These are phyloP conservation scores for Erigeron canadensis DNA, from an alignment of 129 eudicot species.

Conservation along the genomic window DNA sequence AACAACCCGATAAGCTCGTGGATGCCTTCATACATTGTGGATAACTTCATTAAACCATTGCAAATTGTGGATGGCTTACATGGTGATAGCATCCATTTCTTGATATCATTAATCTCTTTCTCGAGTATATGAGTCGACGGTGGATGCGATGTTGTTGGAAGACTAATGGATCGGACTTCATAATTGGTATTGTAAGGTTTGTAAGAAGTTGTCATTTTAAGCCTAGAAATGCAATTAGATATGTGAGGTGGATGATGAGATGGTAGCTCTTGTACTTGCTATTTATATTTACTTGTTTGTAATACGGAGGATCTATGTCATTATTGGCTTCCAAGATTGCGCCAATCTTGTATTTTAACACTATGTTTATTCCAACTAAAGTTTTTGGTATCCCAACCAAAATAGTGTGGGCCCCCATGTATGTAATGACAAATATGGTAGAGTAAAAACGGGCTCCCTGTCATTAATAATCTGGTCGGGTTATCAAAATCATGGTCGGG, in stretches of 20 bases:
- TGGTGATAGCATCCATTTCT: slow-evolving; percentile 12
- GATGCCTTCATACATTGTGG: slow-evolving; percentile 31
- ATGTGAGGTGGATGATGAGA: slow-evolving; percentile 18
- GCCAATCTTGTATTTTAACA: neutral
- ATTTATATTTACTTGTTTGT: slow-evolving; percentile 18
- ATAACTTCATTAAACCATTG: slow-evolving; percentile 29
- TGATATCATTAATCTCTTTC: slow-evolving; percentile 33
- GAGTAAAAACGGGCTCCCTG: no score
- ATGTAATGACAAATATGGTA: no score
- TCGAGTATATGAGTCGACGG: slow-evolving; percentile 19
- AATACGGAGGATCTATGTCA: neutral
- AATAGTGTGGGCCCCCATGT: no score
- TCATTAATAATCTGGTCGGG: no score
- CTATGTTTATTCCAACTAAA: no score
- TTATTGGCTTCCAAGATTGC: slow-evolving; percentile 28
- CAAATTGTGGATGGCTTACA: slow-evolving; percentile 7
- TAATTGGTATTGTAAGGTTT: slow-evolving; percentile 5
- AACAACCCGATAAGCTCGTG: slow-evolving; percentile 30
- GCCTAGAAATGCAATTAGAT: slow-evolving; percentile 1
- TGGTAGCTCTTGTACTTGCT: slow-evolving; percentile 3
- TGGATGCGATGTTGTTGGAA: slow-evolving; percentile 41
- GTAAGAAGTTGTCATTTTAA: slow-evolving; percentile 30
- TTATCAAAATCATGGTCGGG: no score
- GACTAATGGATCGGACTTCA: slow-evolving; percentile 35
- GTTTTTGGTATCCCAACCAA: no score